phyloP scores from a whole-genome alignment of 805 yeast genomes.

The Teunomyces barrocoloradensis region DNA sequence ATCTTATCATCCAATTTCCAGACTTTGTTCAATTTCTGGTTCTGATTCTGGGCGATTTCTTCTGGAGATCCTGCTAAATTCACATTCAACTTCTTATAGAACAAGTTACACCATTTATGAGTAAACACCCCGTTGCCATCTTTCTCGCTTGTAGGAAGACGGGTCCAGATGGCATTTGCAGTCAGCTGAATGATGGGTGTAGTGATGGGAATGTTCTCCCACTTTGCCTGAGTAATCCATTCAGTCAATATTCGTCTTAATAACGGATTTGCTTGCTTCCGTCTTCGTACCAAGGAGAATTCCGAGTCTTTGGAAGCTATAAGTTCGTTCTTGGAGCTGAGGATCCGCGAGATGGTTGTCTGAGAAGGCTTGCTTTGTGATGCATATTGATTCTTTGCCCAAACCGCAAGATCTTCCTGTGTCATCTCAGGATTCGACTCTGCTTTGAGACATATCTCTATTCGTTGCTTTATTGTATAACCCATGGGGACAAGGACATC shows the following conservation, averaged over 20 bases:
- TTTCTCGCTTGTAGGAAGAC: slow-evolving; percentile 50
- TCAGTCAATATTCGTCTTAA: slow-evolving; percentile 61
- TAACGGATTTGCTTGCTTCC: slow-evolving; percentile 55
- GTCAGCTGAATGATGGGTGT: slow-evolving; percentile 63
- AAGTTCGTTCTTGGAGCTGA: slow-evolving; percentile 54
- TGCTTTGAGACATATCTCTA: slow-evolving; percentile 64
- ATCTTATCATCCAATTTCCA: slow-evolving; percentile 62
- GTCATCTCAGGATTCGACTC: slow-evolving; percentile 70
- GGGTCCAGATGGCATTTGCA: slow-evolving; percentile 62
- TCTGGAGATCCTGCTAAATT: slow-evolving; percentile 46
- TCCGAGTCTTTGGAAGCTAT: slow-evolving; percentile 51
- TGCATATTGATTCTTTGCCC: slow-evolving; percentile 59
- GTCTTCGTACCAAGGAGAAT: slow-evolving; percentile 48
- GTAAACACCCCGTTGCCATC: slow-evolving; percentile 67
- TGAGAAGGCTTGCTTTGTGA: slow-evolving; percentile 58
- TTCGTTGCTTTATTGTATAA: slow-evolving; percentile 58
- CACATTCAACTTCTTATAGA: slow-evolving; percentile 48
- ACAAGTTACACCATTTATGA: slow-evolving; percentile 58
- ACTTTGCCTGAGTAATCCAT: slow-evolving; percentile 65
- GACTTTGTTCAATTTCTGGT: slow-evolving; percentile 42
- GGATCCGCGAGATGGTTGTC: slow-evolving; percentile 61
- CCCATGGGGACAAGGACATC: slow-evolving; percentile 38
- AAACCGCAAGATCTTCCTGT: slow-evolving; percentile 58
- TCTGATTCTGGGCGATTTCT: slow-evolving; percentile 16
- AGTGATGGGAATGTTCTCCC: slow-evolving; percentile 66